phyloP scores from a whole-genome alignment of 75 land plant species.

The Cupressus sempervirens region DNA sequence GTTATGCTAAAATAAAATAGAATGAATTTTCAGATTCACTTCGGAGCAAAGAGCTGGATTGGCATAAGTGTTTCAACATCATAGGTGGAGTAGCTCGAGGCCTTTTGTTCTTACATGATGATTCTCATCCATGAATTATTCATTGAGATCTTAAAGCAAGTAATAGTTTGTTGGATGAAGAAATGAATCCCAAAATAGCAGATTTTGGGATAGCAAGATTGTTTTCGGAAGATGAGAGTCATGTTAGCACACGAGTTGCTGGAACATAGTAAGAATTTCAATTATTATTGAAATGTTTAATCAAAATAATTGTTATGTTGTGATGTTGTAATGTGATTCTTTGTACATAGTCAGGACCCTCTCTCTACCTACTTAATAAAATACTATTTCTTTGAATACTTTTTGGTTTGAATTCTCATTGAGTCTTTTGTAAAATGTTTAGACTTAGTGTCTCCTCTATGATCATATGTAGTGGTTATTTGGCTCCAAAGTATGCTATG shows the following conservation, averaged over 20 bases:
- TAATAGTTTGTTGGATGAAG: background rate
- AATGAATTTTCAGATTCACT: background rate
- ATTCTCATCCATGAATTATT: slow-evolving; percentile 12
- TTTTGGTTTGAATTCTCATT: no score
- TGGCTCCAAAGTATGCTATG: no score
- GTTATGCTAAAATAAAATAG: background rate
- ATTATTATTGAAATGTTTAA: no score
- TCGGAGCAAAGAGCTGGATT: background rate
- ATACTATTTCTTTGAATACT: no score
- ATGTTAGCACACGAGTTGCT: background rate
- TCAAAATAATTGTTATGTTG: no score
- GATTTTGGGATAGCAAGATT: background rate
- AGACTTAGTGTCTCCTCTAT: no score
- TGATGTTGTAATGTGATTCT: no score
- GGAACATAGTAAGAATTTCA: background rate
- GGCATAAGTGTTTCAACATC: slow-evolving; percentile 14
- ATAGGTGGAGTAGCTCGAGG: slow-evolving; percentile 13
- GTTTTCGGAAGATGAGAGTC: background rate
- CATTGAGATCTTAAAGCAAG: slow-evolving; percentile 16
- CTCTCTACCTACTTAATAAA: no score
- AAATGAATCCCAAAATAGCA: background rate
- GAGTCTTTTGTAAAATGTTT: no score
- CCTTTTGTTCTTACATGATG: slow-evolving; percentile 11
- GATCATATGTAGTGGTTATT: no score
- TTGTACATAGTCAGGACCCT: no score